Conservation (phyloP, 1,139 yeast genomes). For the Yamadazyma kanchanaburiensis region DNA sequence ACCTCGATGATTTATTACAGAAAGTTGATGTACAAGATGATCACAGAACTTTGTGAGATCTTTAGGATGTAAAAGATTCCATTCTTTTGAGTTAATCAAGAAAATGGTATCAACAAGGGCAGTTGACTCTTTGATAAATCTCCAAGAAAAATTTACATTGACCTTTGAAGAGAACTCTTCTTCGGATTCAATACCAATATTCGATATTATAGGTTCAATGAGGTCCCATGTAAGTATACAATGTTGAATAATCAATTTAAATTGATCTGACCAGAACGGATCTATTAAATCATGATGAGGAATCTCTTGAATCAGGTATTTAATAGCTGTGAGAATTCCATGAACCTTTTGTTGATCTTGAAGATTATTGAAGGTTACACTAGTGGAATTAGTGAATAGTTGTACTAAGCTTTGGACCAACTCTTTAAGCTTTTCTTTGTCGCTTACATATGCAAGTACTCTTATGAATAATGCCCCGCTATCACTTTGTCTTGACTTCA, state of each 20-base stretch:
- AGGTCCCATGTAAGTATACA: constrained; percentile 41
- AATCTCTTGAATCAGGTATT: constrained; percentile 33
- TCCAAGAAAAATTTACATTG: constrained; percentile 71
- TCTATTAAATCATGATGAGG: constrained; percentile 1
- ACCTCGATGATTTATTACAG: constrained; percentile 81
- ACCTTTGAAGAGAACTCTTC: neutral
- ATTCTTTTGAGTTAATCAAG: constrained; percentile 4
- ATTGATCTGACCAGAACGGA: constrained; percentile 4
- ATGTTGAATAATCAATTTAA: constrained; percentile 3
- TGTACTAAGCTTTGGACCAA: too few relatives aligned
- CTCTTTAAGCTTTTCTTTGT: too few relatives aligned
- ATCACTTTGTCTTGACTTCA: constrained; percentile 73
- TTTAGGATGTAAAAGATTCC: constrained; percentile 7
- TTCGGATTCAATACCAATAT: constrained; percentile 48
- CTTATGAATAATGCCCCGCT: constrained; percentile 72
- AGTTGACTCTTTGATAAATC: constrained; percentile 80
- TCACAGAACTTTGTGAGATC: constrained; percentile 28
- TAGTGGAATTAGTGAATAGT: too few relatives aligned
- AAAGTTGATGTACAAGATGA: constrained; percentile 60
- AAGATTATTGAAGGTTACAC: too few relatives aligned
- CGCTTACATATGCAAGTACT: constrained; percentile 42
- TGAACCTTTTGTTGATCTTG: constrained; percentile 43
- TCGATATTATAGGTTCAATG: constrained; percentile 54
- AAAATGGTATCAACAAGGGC: too few relatives aligned
- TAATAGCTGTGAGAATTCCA: constrained; percentile 60